Percentiles rank a stretch among this genome's conserved stretches.
These are phyloP conservation scores for Ophiostoma perfectum DNA, from an alignment of 2,329 filamentous ascomycete species.

Conservation along the genomic window DNA sequence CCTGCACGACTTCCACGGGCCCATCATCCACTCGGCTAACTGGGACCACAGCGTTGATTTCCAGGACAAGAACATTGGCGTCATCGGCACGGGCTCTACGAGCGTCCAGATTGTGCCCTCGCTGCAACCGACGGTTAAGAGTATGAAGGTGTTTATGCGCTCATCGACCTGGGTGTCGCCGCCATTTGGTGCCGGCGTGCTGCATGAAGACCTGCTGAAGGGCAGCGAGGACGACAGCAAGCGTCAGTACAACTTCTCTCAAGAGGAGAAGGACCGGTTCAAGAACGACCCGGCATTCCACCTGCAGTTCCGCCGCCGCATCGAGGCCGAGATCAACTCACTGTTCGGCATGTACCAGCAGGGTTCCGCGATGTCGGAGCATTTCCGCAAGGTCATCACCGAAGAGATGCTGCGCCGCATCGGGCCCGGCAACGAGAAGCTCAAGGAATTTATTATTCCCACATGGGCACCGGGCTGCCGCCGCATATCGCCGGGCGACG, in stretches of 20 bases:
- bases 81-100: slow-evolving; percentile 33
- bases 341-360: slow-evolving; percentile 31
- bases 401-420: slow-evolving; percentile 41
- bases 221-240: slow-evolving; percentile 31
- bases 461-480: slow-evolving; percentile 42
- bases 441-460: slow-evolving; percentile 42
- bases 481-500: slow-evolving; percentile 40
- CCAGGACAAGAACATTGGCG: slow-evolving; percentile 29
- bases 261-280: slow-evolving; percentile 23
- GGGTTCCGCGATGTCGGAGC: slow-evolving; percentile 38
- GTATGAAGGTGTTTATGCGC: slow-evolving; percentile 25
- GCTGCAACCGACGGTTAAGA: slow-evolving; percentile 24
- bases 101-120: slow-evolving; percentile 32
- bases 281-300: slow-evolving; percentile 20
- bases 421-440: slow-evolving; percentile 38
- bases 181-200: slow-evolving; percentile 26
- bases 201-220: slow-evolving; percentile 30
- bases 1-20: slow-evolving; percentile 31
- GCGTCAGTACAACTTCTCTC: slow-evolving; percentile 35
- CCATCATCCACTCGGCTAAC: slow-evolving; percentile 30
- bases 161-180: slow-evolving; percentile 25
- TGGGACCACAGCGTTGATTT: slow-evolving; percentile 30
- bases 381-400: slow-evolving; percentile 37
- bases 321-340: slow-evolving; percentile 25
- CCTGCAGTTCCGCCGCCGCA: slow-evolving; percentile 23